A percentile compares a stretch with the other conserved stretches of the same genome.
These are phyloP conservation scores for Hemileccinum impolitum DNA, from an alignment of 768 basidiomycete genomes.

Conservation along the genomic window DNA sequence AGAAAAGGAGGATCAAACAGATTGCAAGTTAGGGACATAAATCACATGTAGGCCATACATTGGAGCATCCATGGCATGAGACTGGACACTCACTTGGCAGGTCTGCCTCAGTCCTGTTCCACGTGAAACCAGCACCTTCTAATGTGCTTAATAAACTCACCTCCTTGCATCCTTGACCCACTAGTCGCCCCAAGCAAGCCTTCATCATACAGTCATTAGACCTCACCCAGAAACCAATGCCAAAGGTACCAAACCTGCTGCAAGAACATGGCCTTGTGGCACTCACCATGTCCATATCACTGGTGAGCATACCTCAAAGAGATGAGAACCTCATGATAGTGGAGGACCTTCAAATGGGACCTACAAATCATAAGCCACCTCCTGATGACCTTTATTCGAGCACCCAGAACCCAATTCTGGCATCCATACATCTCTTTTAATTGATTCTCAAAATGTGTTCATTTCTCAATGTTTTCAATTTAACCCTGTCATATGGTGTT, in stretches of 20 bases:
- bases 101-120: slow-evolving; percentile 3
- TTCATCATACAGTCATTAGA: slow-evolving; percentile 30
- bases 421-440: slow-evolving; percentile 57
- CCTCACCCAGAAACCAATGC: slow-evolving; percentile 19
- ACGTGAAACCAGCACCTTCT: slow-evolving; percentile 44
- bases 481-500: not conserved
- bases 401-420: slow-evolving; percentile 88
- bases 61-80: slow-evolving; percentile 15
- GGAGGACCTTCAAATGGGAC: slow-evolving; percentile 76
- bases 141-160: slow-evolving; percentile 52
- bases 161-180: slow-evolving; percentile 26
- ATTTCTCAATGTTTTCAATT: not conserved
- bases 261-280: slow-evolving; percentile 9
- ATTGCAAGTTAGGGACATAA: slow-evolving; percentile 19
- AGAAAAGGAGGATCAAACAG: slow-evolving; percentile 47
- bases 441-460: slow-evolving; percentile 1
- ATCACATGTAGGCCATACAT: slow-evolving; percentile 5
- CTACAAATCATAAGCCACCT: slow-evolving; percentile 67
- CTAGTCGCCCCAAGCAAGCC: slow-evolving; percentile 11
- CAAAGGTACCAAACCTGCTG: slow-evolving; percentile 7
- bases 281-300: slow-evolving; percentile 3
- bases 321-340: slow-evolving; percentile 70
- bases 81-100: slow-evolving; percentile 7
- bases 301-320: slow-evolving; percentile 22
- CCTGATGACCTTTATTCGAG: slow-evolving; percentile 75